Evolutionary conservation across 148 eudicot species (phyloP), one percentile per base, ranked within the genome.

Genomic region (Rhododendron mucronatum): DNA sequence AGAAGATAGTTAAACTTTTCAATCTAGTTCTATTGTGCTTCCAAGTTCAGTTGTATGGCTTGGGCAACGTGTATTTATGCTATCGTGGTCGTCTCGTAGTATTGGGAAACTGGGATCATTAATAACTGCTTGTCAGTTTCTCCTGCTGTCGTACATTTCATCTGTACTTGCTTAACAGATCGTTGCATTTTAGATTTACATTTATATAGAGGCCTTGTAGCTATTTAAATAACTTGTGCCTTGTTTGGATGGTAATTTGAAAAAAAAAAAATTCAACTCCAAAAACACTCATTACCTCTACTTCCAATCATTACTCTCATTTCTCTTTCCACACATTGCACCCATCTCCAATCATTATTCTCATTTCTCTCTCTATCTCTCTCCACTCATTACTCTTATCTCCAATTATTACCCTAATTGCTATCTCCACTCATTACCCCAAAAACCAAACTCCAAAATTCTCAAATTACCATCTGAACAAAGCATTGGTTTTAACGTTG

Each of bases 41-140:
- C 21, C 18, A 9, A 35, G 9, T 82, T 82, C 47, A 82, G 74
- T 82, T 82, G 63, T n/a, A 13, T 47, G 74, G 84, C 51, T 82
- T 82, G 4, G 50, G 39, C 10, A 2, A 82, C 8, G 20, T 18
- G 63, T 10, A 57, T 61, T 33, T 59, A 30, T 61, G 74, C 21
- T 35, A 20, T 53, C 47, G 11, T 57, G 15, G 1, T 12, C 20
- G 48, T 59, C 10, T 37, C 2, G 47, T 67, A 30, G 26, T 20
- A 23, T 39, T 20, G 71, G 84, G 67, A 82, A 82, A 47, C 33
- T 57, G 7, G 41, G 73, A 82, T 82, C 18, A 15, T 33, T 53
- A 3, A 0, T 59, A 41, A 37, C 65, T 35, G n/a, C 18, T 39
- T 63, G 37, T 41, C 50, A 44, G 76, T 61, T 82, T 23, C 33